Conservation (phyloP, 1,139 yeast genomes). For the Yamadazyma siamensis region DNA sequence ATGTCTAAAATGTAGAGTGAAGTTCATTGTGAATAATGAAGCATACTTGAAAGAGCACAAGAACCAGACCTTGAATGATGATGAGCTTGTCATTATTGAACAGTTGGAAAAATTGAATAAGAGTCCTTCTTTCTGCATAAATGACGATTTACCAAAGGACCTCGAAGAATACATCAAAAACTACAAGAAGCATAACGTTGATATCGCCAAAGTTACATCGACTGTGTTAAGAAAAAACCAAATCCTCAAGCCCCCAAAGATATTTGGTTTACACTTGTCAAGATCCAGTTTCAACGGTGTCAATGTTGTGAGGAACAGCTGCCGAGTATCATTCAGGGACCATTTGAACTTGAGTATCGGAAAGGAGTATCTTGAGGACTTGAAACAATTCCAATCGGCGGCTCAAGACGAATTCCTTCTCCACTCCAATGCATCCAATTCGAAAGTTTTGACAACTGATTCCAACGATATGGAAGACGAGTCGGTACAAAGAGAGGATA, state of each 20-base stretch:
- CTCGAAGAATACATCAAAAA: slow-evolving; percentile 43
- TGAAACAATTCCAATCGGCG: slow-evolving; percentile 31
- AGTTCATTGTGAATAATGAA: slow-evolving; percentile 41
- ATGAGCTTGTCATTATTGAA: slow-evolving; percentile 18
- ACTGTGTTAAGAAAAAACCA: slow-evolving; percentile 64
- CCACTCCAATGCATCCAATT: slow-evolving; percentile 7
- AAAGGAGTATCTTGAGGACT: slow-evolving; percentile 36
- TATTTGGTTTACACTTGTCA: slow-evolving; percentile 75
- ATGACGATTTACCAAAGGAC: slow-evolving; percentile 53
- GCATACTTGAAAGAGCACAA: slow-evolving; percentile 12
- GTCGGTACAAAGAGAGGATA: slow-evolving; percentile 38
- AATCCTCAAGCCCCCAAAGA: slow-evolving; percentile 63
- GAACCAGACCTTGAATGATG: slow-evolving; percentile 8
- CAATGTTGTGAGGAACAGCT: slow-evolving; percentile 69
- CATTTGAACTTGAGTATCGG: slow-evolving; percentile 50
- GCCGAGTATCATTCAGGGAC: slow-evolving; percentile 68
- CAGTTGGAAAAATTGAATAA: slow-evolving; percentile 28
- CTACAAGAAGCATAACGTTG: slow-evolving; percentile 43
- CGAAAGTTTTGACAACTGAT: slow-evolving; percentile 40
- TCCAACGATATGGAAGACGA: slow-evolving; percentile 46
- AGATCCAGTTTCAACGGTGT: slow-evolving; percentile 77
- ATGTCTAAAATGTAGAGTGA: slow-evolving; percentile 66
- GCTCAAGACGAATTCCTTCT: slow-evolving; percentile 16
- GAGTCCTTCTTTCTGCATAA: slow-evolving; percentile 43
- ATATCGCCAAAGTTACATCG: slow-evolving; percentile 49